Percentiles rank a stretch among this genome's conserved stretches.
Conservation (phyloP, 768 basidiomycete species). For the Boletus sensibilis region DNA sequence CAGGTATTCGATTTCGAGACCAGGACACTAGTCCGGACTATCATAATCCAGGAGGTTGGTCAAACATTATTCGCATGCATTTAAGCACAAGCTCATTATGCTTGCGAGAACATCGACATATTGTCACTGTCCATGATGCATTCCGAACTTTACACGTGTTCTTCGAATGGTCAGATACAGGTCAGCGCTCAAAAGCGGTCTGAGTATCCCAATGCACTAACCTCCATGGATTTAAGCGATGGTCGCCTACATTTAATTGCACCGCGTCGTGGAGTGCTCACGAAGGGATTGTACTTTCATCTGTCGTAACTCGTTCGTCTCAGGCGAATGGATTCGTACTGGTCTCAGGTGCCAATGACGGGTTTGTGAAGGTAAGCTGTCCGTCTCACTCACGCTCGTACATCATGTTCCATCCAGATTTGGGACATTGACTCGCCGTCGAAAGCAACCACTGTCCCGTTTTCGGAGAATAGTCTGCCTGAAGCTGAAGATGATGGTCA, state of each 20-base stretch:
- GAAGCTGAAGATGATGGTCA: conserved; percentile 20
- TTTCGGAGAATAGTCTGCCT: neutral
- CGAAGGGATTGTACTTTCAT: conserved; percentile 79
- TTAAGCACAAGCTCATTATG: neutral
- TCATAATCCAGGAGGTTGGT: conserved; percentile 79
- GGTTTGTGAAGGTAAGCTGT: conserved; percentile 67
- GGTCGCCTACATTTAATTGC: conserved; percentile 83
- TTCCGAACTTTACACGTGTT: conserved; percentile 62
- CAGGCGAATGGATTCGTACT: conserved; percentile 34
- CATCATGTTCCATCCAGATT: conserved; percentile 36
- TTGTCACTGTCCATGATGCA: conserved; percentile 74
- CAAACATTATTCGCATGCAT: neutral
- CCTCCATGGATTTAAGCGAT: conserved; percentile 48
- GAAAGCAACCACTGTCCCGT: neutral
- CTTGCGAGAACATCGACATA: conserved; percentile 67
- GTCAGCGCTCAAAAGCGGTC: conserved; percentile 34
- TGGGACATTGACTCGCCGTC: conserved; percentile 49
- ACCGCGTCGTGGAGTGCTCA: conserved; percentile 83
- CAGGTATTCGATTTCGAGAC: conserved; percentile 91
- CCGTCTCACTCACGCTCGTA: neutral
- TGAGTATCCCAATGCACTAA: neutral
- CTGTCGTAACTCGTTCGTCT: conserved; percentile 49
- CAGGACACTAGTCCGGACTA: conserved; percentile 78
- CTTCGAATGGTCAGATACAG: conserved; percentile 68
- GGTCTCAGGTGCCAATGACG: conserved; percentile 85